phyloP scores from a whole-genome alignment of 208 protist species.

The Trypanosoma scelopori region DNA sequence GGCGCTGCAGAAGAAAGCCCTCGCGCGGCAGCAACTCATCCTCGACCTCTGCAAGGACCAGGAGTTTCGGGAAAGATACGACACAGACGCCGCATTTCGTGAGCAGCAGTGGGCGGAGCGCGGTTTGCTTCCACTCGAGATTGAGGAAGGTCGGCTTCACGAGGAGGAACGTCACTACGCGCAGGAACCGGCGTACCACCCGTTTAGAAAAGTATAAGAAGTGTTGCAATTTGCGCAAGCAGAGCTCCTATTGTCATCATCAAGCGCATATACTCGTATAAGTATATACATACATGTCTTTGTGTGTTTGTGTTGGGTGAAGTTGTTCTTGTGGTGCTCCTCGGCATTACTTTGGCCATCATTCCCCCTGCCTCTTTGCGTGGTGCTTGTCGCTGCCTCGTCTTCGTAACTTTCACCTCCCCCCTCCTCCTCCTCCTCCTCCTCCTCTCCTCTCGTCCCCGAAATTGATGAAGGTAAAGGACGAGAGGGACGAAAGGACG shows the following conservation, averaged over 20 bases:
- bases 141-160: conserved; percentile 38
- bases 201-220: conserved; percentile 51
- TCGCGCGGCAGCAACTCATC: conserved; percentile 78
- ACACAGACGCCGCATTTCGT: conserved; percentile 51
- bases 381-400: no score
- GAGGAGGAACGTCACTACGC: conserved; percentile 67
- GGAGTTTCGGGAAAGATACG: conserved; percentile 54
- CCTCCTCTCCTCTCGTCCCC: no score
- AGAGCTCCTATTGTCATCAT: no score
- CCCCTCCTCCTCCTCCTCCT: no score
- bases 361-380: no score
- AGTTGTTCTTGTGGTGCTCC: no score
- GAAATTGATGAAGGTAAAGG: no score
- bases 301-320: no score
- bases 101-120: conserved; percentile 53
- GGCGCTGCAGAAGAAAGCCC: conserved; percentile 77
- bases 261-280: background rate
- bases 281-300: conserved; percentile 1
- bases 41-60: conserved; percentile 74
- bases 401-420: no score
- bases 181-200: conserved; percentile 77
- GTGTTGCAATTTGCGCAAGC: no score
- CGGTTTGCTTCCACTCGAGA: conserved; percentile 53
- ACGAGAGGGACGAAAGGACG: no score
- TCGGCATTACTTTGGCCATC: no score